Conservation (phyloP, 2,329 filamentous ascomycete genomes). For the Colletotrichum salicis region DNA sequence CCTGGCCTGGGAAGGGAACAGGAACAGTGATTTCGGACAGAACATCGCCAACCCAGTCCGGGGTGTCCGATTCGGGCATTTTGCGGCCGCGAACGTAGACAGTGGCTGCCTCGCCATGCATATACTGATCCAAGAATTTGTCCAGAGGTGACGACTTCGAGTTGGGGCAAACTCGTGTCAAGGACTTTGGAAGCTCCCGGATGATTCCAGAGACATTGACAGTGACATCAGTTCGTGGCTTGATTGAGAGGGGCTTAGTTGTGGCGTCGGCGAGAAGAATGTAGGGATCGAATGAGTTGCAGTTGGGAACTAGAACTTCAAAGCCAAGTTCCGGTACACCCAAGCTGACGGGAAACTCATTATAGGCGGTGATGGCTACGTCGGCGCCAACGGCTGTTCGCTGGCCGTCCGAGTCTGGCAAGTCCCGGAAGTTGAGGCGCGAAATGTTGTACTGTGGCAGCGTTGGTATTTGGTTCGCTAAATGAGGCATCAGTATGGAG, state of each 20-base stretch:
- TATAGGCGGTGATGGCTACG: conserved; percentile 76
- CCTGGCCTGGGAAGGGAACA: conserved; percentile 83
- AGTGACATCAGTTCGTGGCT: conserved; percentile 73
- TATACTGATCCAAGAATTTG: conserved; percentile 80
- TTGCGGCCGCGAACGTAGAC: conserved; percentile 86
- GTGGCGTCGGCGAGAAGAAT: conserved; percentile 83
- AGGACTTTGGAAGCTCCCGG: conserved; percentile 75
- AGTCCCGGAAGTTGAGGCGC: conserved; percentile 81
- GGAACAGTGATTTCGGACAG: conserved; percentile 85
- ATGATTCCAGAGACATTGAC: conserved; percentile 79
- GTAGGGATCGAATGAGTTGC: conserved; percentile 74
- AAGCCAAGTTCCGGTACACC: conserved; percentile 84
- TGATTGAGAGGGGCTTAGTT: conserved; percentile 74
- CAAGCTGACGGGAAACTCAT: conserved; percentile 82
- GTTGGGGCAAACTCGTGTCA: conserved; percentile 80
- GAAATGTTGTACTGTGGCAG: conserved; percentile 87
- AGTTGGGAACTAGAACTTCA: conserved; percentile 86
- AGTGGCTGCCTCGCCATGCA: conserved; percentile 81
- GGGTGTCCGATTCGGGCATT: conserved; percentile 73
- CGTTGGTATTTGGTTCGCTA: conserved; percentile 76
- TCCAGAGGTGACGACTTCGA: conserved; percentile 86
- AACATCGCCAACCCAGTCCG: conserved; percentile 84
- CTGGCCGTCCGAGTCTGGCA: conserved; percentile 59
- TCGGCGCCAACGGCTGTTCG: conserved; percentile 81
- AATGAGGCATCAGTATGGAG: conserved; percentile 42